Percentiles rank a stretch among this genome's conserved stretches.
Evolutionary conservation across 2,329 filamentous ascomycete species (phyloP).

Genomic region (Cercospora sp.): DNA sequence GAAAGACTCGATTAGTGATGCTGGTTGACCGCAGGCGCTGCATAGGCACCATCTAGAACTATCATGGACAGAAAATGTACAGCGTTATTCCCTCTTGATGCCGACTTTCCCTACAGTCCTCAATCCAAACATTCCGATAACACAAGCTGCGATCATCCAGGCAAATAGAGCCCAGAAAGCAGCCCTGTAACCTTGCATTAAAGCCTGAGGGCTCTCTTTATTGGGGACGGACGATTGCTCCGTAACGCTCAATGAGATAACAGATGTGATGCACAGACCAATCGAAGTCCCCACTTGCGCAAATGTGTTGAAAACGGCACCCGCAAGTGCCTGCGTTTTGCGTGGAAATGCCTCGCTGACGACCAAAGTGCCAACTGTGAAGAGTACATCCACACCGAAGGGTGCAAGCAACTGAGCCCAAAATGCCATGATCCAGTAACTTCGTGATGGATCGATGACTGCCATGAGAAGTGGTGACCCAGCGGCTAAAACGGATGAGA

Average conservation of each 20-base stretch:
- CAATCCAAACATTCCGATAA: slow-evolving; percentile 43
- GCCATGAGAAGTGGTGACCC: slow-evolving; percentile 51
- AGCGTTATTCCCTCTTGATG: slow-evolving; percentile 38
- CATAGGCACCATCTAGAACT: neutral
- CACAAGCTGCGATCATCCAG: slow-evolving; percentile 31
- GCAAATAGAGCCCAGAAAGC: slow-evolving; percentile 46
- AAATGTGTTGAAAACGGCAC: slow-evolving; percentile 50
- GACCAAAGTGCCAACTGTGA: slow-evolving; percentile 48
- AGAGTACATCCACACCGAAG: slow-evolving; percentile 37
- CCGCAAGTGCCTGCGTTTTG: slow-evolving; percentile 47
- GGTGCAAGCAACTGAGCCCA: slow-evolving; percentile 25
- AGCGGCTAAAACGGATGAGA: slow-evolving; percentile 24
- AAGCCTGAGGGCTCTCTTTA: slow-evolving; percentile 29
- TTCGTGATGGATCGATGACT: slow-evolving; percentile 48
- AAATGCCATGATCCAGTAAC: slow-evolving; percentile 47
- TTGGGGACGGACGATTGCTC: slow-evolving; percentile 26
- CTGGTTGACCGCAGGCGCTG: neutral
- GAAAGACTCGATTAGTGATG: neutral
- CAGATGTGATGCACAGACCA: slow-evolving; percentile 43
- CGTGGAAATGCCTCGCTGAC: slow-evolving; percentile 46
- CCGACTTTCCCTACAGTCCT: slow-evolving; percentile 47
- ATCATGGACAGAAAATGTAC: neutral
- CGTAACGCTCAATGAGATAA: slow-evolving; percentile 39
- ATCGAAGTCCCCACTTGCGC: slow-evolving; percentile 47
- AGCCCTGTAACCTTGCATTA: slow-evolving; percentile 45